Evolutionary conservation across 108 stramenopile species (phyloP).

Genomic region (Licmophora abbreviata): DNA sequence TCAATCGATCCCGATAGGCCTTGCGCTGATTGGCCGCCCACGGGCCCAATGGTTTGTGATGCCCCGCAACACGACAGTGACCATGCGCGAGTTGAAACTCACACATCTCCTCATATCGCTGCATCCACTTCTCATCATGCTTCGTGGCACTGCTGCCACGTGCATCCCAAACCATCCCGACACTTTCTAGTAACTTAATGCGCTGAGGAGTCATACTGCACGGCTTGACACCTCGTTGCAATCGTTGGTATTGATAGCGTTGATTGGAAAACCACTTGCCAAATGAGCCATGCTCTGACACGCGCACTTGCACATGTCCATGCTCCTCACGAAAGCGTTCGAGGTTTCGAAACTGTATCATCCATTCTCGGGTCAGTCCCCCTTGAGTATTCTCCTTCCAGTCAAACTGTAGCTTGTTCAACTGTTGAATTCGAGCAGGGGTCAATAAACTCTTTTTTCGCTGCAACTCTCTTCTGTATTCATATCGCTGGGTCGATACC

Average conservation of each 20-base stretch:
- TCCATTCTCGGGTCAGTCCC: neutral
- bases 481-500: neutral
- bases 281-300: neutral
- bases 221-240: neutral
- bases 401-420: neutral
- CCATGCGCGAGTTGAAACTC: neutral
- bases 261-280: neutral
- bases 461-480: conserved; percentile 1
- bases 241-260: neutral
- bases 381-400: neutral
- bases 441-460: neutral
- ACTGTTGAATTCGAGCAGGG: neutral
- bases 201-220: neutral
- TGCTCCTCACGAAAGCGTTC: neutral
- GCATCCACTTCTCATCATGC: neutral
- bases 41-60: neutral
- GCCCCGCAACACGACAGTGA: neutral
- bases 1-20: neutral
- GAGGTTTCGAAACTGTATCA: neutral
- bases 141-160: neutral
- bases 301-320: neutral
- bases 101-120: neutral
- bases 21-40: neutral
- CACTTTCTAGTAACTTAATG: neutral
- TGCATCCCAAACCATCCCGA: neutral